These are phyloP conservation scores for Nannochloropsis granulata DNA, from an alignment of 108 stramenopile genomes.

Conservation along the genomic window DNA sequence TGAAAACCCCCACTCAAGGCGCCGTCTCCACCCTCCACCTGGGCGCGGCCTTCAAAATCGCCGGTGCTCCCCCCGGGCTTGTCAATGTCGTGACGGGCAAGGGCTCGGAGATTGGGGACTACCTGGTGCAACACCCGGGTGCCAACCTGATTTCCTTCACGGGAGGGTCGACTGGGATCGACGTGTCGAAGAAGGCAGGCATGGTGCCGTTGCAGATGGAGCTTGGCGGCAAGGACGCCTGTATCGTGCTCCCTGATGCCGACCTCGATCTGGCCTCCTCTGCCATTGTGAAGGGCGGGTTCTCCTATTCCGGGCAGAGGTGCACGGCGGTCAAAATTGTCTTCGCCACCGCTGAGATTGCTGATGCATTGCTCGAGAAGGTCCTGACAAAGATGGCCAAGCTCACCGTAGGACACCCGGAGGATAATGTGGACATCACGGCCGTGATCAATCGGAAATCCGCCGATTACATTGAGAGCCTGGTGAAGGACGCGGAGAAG, in stretches of 20 bases:
- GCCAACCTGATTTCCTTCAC: neutral
- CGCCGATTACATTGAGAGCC: neutral
- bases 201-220: neutral
- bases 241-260: neutral
- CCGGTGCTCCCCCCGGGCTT: neutral
- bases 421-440: neutral
- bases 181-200: neutral
- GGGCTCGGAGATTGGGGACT: neutral
- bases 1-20: neutral
- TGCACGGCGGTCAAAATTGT: neutral
- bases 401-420: neutral
- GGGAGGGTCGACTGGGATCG: neutral
- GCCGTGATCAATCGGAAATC: neutral
- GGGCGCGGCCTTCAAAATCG: neutral
- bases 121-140: neutral
- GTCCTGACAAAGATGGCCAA: neutral
- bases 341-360: neutral
- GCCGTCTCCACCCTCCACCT: neutral
- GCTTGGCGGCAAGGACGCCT: neutral
- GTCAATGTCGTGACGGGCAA: neutral
- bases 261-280: neutral
- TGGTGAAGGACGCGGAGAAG: neutral
- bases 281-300: neutral
- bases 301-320: neutral
- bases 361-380: neutral